Conservation (phyloP, 2,329 filamentous ascomycete genomes). For the Gliomastix tumulicola region DNA sequence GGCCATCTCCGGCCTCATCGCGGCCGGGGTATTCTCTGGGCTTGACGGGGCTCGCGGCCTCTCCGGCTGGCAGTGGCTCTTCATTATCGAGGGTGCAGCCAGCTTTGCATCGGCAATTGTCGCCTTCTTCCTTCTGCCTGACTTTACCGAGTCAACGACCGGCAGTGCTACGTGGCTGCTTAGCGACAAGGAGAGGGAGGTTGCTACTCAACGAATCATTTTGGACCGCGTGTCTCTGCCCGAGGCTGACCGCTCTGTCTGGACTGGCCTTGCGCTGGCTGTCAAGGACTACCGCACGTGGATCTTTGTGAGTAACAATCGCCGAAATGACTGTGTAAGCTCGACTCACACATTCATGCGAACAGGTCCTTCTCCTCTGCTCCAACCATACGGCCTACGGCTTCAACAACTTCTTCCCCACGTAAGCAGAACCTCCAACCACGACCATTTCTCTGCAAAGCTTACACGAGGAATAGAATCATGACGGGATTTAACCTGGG, state of each 20-base stretch:
- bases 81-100: constrained; percentile 55
- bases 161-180: constrained; percentile 8
- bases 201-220: constrained; percentile 9
- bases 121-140: constrained; percentile 13
- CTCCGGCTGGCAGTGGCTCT: constrained; percentile 58
- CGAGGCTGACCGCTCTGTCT: constrained; percentile 5
- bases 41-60: constrained; percentile 37
- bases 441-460: neutral
- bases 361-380: constrained; percentile 1
- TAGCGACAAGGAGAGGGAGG: constrained; percentile 4
- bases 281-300: constrained; percentile 13
- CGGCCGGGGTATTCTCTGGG: constrained; percentile 46
- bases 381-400: constrained; percentile 15
- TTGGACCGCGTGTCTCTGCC: constrained; percentile 11
- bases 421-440: constrained; percentile 11
- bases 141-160: constrained; percentile 7
- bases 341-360: constrained; percentile 9
- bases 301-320: constrained; percentile 11
- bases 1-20: constrained; percentile 56
- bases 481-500: constrained; percentile 52
- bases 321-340: constrained; percentile 10
- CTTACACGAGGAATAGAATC: constrained; percentile 21
- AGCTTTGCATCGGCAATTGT: constrained; percentile 11
- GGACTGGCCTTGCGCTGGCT: constrained; percentile 12
- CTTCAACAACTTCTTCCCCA: constrained; percentile 26